A percentile compares a stretch with the other conserved stretches of the same genome.
Evolutionary conservation across 2,329 filamentous ascomycete species (phyloP).

Genomic region (Pseudogymnoascus sp.): DNA sequence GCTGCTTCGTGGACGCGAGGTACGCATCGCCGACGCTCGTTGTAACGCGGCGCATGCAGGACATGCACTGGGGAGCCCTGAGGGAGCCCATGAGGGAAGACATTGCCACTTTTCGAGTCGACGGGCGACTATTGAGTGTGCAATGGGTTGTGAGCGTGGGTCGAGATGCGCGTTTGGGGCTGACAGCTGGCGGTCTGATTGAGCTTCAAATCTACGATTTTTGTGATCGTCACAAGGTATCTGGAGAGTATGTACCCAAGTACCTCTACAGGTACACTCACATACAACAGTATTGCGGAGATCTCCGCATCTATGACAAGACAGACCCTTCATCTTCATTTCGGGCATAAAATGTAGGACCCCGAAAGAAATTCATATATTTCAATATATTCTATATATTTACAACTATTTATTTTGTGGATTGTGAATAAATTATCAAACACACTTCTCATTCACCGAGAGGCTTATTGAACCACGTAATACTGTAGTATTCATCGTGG

Average conservation of each 20-base stretch:
- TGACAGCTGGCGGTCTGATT: neutral
- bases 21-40: constrained; percentile 18
- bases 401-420: neutral
- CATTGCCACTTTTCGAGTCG: constrained; percentile 3
- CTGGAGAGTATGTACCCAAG: neutral
- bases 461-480: neutral
- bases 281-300: neutral
- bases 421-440: neutral
- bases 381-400: neutral
- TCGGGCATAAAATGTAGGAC: neutral
- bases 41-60: constrained; percentile 20
- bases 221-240: neutral
- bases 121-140: neutral
- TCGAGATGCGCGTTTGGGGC: neutral
- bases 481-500: neutral
- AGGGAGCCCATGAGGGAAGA: constrained; percentile 9
- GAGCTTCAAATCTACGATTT: neutral
- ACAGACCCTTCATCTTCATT: neutral
- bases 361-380: neutral
- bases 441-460: neutral
- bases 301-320: neutral
- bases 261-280: neutral
- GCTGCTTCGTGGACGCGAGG: constrained; percentile 24
- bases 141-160: neutral
- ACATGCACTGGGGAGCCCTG: constrained; percentile 11